Conservation (phyloP, 768 basidiomycete genomes). For the Leccinellum albellum region DNA sequence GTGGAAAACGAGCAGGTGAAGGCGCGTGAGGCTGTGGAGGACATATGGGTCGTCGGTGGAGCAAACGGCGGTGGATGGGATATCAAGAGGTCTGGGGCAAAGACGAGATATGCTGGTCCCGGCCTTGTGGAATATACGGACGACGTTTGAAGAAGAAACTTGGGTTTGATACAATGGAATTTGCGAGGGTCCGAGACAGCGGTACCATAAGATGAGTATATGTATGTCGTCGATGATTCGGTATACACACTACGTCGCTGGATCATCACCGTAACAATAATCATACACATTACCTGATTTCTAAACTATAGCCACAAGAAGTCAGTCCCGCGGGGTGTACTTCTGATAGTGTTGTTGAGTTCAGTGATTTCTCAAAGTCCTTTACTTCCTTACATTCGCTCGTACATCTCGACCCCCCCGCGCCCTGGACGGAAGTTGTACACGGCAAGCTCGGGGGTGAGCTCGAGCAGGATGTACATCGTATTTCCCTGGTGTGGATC, state of each 20-base stretch:
- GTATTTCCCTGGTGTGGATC: conserved; percentile 43
- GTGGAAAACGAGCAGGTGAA: conserved; percentile 53
- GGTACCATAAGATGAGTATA: conserved; percentile 36
- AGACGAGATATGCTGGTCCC: conserved; percentile 67
- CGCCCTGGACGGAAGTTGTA: conserved; percentile 55
- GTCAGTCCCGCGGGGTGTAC: conserved; percentile 32
- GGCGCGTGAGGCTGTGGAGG: conserved; percentile 54
- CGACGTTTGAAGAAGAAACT: conserved; percentile 44
- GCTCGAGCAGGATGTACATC: conserved; percentile 66
- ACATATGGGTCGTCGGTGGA: conserved; percentile 47
- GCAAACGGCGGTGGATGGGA: conserved; percentile 49
- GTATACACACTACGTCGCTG: too few species aligned
- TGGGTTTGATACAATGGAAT: conserved; percentile 35
- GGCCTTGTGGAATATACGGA: conserved; percentile 60
- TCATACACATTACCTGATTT: background rate
- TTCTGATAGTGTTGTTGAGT: conserved; percentile 34
- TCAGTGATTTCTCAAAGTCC: conserved; percentile 50
- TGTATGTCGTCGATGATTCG: too few species aligned
- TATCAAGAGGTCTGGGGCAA: conserved; percentile 57
- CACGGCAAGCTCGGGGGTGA: conserved; percentile 53
- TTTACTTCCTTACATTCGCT: conserved; percentile 58
- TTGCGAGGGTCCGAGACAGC: conserved; percentile 37
- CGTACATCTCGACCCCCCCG: conserved; percentile 70
- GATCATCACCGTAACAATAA: background rate
- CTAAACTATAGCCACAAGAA: conserved; percentile 35